Conservation (phyloP, 108 stramenopile genomes). For the Nannochloropsis oceanica region DNA sequence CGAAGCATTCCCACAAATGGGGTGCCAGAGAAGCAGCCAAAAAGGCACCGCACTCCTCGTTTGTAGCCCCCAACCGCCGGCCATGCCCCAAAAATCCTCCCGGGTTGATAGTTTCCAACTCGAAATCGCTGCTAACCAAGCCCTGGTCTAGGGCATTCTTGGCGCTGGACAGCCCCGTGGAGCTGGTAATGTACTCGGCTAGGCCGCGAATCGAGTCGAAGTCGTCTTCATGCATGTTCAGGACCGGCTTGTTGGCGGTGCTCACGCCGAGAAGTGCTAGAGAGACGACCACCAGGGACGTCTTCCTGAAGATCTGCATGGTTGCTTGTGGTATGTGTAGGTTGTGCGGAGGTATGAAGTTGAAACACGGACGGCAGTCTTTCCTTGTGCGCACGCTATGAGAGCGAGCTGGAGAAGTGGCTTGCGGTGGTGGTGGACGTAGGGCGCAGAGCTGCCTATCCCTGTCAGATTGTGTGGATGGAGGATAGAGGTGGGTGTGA, state of each 20-base stretch:
- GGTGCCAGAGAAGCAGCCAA: background rate
- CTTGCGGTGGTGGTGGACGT: too few species aligned
- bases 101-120: background rate
- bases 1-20: background rate
- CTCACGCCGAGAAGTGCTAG: background rate
- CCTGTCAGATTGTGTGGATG: too few species aligned
- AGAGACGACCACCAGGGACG: background rate
- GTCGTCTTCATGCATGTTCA: background rate
- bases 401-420: too few species aligned
- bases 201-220: background rate
- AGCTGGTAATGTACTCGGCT: background rate
- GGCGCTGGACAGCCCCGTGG: background rate
- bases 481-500: too few species aligned
- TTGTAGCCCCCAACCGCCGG: background rate
- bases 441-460: too few species aligned
- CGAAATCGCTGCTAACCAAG: background rate
- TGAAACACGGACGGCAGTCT: too few species aligned
- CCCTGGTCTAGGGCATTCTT: background rate
- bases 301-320: background rate
- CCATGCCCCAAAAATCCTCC: background rate
- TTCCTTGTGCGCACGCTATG: too few species aligned
- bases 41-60: background rate
- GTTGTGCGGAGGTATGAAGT: too few species aligned
- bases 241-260: background rate
- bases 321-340: background rate